A percentile compares a stretch with the other conserved stretches of the same genome.
Conservation (phyloP, 306 rosid genomes). For the Malus sieversii region DNA sequence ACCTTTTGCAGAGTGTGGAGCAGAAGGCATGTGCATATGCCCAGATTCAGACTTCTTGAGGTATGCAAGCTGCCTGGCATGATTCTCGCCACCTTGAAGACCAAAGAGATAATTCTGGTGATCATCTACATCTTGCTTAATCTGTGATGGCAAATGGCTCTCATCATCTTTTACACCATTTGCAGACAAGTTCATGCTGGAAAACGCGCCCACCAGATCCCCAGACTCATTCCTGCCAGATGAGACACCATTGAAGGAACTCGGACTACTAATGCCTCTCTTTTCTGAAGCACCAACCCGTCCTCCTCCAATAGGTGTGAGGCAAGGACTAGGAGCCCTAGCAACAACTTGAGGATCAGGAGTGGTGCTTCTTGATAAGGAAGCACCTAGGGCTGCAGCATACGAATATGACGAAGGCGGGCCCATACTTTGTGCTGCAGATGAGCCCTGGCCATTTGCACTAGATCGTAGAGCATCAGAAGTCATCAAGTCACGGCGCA, state of each 20-base stretch:
- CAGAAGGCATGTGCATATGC: constrained; percentile 30
- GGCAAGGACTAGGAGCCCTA: constrained; percentile 94
- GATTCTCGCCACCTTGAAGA: constrained; percentile 73
- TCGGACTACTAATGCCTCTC: constrained; percentile 57
- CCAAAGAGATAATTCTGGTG: constrained; percentile 66
- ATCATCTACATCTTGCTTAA: constrained; percentile 51
- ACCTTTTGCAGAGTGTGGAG: constrained; percentile 26
- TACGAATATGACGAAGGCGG: constrained; percentile 57
- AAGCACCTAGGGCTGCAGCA: constrained; percentile 83
- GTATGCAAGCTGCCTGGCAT: constrained; percentile 52
- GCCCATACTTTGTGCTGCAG: constrained; percentile 57
- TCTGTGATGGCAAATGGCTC: constrained; percentile 51
- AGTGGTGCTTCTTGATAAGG: constrained; percentile 85
- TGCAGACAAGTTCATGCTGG: constrained; percentile 69
- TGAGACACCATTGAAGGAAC: constrained; percentile 52
- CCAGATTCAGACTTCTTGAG: constrained; percentile 64
- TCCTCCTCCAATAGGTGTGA: constrained; percentile 85
- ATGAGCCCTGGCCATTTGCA: constrained; percentile 54
- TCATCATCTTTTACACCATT: constrained; percentile 51
- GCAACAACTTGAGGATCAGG: constrained; percentile 84
- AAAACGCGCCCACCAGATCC: constrained; percentile 66
- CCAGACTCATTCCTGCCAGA: constrained; percentile 57
- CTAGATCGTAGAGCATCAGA: constrained; percentile 47
- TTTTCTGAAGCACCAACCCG: constrained; percentile 56
- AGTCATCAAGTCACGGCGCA: constrained; percentile 39